Conservation (phyloP, 164 flowering plant genomes). For the Liquidambar formosana region DNA sequence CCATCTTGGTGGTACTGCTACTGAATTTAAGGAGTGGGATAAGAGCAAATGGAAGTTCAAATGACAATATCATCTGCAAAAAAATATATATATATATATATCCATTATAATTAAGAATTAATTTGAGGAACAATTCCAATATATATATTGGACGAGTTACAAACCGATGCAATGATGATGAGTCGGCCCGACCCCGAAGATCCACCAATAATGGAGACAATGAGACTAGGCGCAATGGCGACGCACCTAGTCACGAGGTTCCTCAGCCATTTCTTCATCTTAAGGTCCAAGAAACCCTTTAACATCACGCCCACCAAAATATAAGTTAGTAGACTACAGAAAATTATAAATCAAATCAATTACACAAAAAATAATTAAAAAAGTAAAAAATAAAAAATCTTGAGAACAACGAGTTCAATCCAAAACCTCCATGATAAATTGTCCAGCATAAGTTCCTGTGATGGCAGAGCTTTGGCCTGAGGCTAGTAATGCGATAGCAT, state of each 20-base stretch:
- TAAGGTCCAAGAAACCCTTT: conserved; percentile 81
- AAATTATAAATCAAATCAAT: no score
- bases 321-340: no score
- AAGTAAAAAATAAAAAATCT: no score
- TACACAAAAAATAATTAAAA: not conserved
- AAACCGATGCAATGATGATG: conserved; percentile 81
- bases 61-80: no score
- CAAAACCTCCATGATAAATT: conserved; percentile 84
- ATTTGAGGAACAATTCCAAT: no score
- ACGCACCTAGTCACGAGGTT: conserved; percentile 66
- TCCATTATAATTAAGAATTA: no score
- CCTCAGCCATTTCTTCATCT: conserved; percentile 69
- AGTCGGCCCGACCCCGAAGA: conserved; percentile 71
- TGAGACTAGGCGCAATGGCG: conserved; percentile 76
- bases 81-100: no score
- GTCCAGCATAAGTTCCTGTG: no score
- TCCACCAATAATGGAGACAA: conserved; percentile 77
- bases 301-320: not conserved
- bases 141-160: not conserved
- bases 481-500: conserved; percentile 75
- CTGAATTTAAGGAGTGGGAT: conserved; percentile 95
- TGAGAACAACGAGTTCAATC: no score
- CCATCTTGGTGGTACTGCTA: no score
- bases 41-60: conserved; percentile 92
- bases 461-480: conserved; percentile 95